Conservation (phyloP, 345 rosid genomes). For the Eucalyptus curtisii region DNA sequence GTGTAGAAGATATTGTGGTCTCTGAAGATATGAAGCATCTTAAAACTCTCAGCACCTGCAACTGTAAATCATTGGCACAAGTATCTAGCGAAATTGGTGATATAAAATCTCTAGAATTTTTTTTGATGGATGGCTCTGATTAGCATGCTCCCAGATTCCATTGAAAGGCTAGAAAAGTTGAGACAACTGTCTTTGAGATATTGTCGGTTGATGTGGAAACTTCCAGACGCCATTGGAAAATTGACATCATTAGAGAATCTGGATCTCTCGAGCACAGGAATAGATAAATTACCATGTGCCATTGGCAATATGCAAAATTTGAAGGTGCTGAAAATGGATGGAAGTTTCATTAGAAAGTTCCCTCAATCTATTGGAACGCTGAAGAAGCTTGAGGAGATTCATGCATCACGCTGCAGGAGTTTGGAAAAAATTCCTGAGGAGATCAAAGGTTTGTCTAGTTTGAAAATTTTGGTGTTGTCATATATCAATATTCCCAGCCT, state of each 20-base stretch:
- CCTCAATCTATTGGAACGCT: neutral
- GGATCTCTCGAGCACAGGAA: slow-evolving; percentile 24
- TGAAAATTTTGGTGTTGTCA: no score
- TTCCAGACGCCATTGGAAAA: neutral
- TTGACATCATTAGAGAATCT: slow-evolving; percentile 19
- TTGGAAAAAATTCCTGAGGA: no score
- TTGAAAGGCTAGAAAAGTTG: neutral
- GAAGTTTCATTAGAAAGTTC: neutral
- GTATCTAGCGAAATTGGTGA: neutral
- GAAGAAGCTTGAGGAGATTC: no score
- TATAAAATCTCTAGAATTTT: neutral
- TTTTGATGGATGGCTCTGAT: neutral
- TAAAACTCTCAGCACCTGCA: neutral
- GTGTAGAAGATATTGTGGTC: neutral
- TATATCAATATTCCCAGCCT: no score
- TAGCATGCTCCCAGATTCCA: neutral
- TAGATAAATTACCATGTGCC: neutral
- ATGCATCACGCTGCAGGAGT: no score
- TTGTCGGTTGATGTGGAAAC: neutral
- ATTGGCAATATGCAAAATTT: neutral
- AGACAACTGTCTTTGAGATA: neutral
- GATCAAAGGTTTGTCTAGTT: no score
- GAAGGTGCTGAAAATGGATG: neutral
- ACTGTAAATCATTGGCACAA: neutral
- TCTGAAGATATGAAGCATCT: neutral